These are phyloP conservation scores for Penicillium steckii DNA, from an alignment of 495 filamentous ascomycete genomes.

Conservation along the genomic window DNA sequence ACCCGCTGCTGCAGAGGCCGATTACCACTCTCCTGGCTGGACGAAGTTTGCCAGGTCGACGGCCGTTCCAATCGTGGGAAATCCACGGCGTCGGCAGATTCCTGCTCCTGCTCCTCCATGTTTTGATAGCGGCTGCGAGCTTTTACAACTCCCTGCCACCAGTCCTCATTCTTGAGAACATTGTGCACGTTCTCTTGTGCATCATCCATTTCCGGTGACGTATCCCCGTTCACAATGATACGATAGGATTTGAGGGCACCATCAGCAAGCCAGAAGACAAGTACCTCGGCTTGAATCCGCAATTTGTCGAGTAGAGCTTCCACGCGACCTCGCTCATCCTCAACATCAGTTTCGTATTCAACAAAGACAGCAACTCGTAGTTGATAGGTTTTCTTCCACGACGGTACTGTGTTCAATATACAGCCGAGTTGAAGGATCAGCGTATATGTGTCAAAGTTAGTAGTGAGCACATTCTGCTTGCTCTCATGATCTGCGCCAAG, in stretches of 20 bases:
- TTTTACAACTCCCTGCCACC: constrained; percentile 77
- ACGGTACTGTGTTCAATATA: constrained; percentile 78
- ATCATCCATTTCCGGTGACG: constrained; percentile 38
- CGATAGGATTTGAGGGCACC: constrained; percentile 73
- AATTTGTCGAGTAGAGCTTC: constrained; percentile 75
- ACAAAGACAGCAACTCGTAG: constrained; percentile 82
- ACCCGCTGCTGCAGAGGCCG: constrained; percentile 38
- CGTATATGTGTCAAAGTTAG: constrained; percentile 92
- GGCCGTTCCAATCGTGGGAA: constrained; percentile 25
- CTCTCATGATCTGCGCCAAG: constrained; percentile 60
- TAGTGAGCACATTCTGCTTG: constrained; percentile 71
- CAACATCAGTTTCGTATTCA: constrained; percentile 82
- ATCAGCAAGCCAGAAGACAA: constrained; percentile 80
- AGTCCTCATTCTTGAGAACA: constrained; percentile 66
- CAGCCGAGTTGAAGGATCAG: constrained; percentile 83
- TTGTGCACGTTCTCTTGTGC: constrained; percentile 53
- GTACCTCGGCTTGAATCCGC: constrained; percentile 73
- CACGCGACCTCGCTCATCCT: constrained; percentile 73
- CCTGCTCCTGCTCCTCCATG: constrained; percentile 13
- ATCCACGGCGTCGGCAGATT: constrained; percentile 10
- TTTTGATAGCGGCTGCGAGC: constrained; percentile 45
- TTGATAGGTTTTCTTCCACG: constrained; percentile 75
- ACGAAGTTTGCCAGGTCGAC: constrained; percentile 52
- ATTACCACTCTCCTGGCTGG: constrained; percentile 52
- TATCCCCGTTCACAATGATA: constrained; percentile 70